Percentiles rank a stretch among this genome's conserved stretches.
Evolutionary conservation across 176 grass and related monocot species (phyloP).

Genomic region (Aegilops tauschii): DNA sequence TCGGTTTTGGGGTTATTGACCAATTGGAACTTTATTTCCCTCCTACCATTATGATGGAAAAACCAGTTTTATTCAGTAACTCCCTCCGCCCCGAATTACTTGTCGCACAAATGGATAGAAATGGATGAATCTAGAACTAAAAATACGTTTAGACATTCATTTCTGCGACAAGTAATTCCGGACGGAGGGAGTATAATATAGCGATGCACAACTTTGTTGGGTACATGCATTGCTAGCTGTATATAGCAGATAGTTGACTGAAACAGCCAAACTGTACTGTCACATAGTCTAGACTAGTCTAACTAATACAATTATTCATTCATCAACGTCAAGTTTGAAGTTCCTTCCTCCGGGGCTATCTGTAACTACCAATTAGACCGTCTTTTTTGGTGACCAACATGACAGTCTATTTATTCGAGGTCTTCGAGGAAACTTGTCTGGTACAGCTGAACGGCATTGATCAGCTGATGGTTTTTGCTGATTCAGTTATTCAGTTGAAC

Average conservation of each 20-base stretch:
- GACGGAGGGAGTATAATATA: not conserved
- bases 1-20: not conserved
- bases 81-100: too few species aligned
- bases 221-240: slow-evolving; percentile 6
- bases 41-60: not conserved
- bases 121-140: too few species aligned
- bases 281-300: not conserved
- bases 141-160: too few species aligned
- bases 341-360: not conserved
- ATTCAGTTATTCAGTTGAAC: not conserved
- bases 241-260: not conserved
- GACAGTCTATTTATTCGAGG: not conserved
- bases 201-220: not conserved
- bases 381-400: not conserved
- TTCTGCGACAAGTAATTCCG: too few species aligned
- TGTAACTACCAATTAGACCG: not conserved
- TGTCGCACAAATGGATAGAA: too few species aligned
- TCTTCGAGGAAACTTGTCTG: slow-evolving; percentile 12
- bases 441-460: not conserved
- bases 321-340: not conserved
- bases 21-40: not conserved
- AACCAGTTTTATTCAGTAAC: not conserved
- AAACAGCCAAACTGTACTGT: not conserved
- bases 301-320: not conserved
- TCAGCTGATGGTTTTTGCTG: not conserved